Conservation (phyloP, 2,329 filamentous ascomycete genomes). For the Phoma herbarum region DNA sequence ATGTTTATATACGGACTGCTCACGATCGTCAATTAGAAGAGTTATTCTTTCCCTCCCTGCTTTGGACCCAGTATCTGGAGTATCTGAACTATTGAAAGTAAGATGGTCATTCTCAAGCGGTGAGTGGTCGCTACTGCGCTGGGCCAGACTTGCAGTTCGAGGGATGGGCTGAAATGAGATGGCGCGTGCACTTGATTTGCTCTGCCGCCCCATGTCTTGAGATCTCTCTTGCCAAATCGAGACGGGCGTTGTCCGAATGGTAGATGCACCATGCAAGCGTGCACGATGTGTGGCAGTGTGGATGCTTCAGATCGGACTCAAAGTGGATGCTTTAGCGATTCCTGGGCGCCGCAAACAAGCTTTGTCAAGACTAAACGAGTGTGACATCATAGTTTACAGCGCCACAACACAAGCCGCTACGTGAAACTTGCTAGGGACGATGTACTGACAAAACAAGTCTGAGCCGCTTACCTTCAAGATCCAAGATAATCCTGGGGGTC, state of each 20-base stretch:
- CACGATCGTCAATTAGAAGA: too few relatives aligned
- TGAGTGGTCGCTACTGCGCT: not conserved
- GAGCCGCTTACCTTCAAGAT: slow-evolving; percentile 2
- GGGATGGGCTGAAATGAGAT: not conserved
- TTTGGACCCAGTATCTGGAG: not conserved
- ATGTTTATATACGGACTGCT: too few relatives aligned
- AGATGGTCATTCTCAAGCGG: not conserved
- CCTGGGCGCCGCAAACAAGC: slow-evolving; percentile 14
- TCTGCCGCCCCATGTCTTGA: slow-evolving; percentile 5
- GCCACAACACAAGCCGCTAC: slow-evolving; percentile 15
- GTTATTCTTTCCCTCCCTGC: too few relatives aligned
- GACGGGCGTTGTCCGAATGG: slow-evolving; percentile 3
- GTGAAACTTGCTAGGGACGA: slow-evolving; percentile 21
- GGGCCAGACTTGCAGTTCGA: not conserved
- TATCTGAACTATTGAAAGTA: not conserved
- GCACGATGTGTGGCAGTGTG: slow-evolving; percentile 9
- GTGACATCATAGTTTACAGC: slow-evolving; percentile 19
- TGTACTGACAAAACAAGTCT: slow-evolving; percentile 5
- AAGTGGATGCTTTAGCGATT: slow-evolving; percentile 11
- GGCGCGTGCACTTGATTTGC: slow-evolving; percentile 5
- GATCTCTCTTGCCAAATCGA: not conserved
- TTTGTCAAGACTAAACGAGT: slow-evolving; percentile 4
- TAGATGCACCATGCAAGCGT: slow-evolving; percentile 1
- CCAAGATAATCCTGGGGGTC: not conserved
- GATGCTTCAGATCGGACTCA: slow-evolving; percentile 8